Conservation (phyloP, 345 rosid species). For the Gossypium raimondii region DNA sequence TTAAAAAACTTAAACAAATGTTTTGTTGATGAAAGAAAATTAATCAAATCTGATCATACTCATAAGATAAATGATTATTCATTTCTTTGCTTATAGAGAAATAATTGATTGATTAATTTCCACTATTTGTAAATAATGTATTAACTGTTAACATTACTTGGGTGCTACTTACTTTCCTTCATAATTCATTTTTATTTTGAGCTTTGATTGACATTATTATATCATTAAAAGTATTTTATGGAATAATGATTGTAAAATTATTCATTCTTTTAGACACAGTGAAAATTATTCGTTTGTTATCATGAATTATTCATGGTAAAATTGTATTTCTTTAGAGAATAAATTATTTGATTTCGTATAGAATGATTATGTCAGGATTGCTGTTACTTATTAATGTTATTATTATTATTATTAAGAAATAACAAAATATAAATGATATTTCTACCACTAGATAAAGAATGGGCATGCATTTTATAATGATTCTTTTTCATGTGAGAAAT, state of each 20-base stretch:
- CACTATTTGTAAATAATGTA: not conserved
- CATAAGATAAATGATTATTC: not conserved
- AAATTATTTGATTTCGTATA: too few relatives aligned
- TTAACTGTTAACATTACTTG: not conserved
- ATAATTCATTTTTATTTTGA: not conserved
- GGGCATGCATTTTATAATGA: not conserved
- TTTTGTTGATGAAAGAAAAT: too few relatives aligned
- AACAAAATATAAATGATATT: not conserved
- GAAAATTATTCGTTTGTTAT: not conserved
- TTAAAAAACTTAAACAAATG: too few relatives aligned
- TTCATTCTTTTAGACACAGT: not conserved
- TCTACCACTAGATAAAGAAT: not conserved
- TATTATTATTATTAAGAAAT: not conserved
- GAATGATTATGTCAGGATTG: too few relatives aligned
- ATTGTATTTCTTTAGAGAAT: too few relatives aligned
- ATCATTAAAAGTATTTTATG: not conserved
- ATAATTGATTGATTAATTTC: not conserved
- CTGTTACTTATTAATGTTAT: too few relatives aligned
- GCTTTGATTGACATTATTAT: not conserved
- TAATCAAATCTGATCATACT: too few relatives aligned
- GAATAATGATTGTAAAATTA: not conserved
- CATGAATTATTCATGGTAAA: not conserved
- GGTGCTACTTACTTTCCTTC: not conserved
- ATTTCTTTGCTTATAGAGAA: not conserved
- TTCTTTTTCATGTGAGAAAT: not conserved